Evolutionary conservation across 148 eudicot species (phyloP).

Genomic region (Heliosperma pusillum): DNA sequence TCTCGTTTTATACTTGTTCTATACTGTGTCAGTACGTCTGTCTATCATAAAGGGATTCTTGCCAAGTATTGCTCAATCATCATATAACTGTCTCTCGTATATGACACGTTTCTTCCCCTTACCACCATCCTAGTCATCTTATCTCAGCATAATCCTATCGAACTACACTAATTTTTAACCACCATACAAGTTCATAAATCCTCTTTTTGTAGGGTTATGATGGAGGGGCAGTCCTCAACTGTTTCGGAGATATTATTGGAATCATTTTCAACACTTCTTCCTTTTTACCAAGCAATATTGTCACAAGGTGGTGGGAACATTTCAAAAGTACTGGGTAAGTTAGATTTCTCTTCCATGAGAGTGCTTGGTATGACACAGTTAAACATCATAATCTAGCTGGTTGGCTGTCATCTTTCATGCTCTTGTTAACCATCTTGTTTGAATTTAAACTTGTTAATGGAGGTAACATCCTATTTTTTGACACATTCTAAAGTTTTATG

Average conservation of each 20-base stretch:
- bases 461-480: too few relatives aligned
- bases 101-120: too few relatives aligned
- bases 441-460: too few relatives aligned
- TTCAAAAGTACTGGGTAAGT: background rate
- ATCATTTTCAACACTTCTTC: background rate
- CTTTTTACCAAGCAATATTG: constrained; percentile 1
- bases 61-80: too few relatives aligned
- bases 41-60: too few relatives aligned
- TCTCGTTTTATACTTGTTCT: background rate
- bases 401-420: too few relatives aligned
- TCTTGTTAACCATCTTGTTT: too few relatives aligned
- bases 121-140: background rate
- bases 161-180: background rate
- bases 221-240: background rate
- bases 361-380: too few relatives aligned
- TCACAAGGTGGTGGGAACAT: constrained; percentile 3
- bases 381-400: too few relatives aligned
- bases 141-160: background rate
- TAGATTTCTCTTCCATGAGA: background rate
- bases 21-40: background rate
- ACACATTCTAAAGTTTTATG: too few relatives aligned
- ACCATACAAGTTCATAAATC: background rate
- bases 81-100: too few relatives aligned
- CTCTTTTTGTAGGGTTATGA: background rate
- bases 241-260: background rate